Conservation (phyloP, 2,329 filamentous ascomycete genomes). For the Coniochaeta hoffmannii region DNA sequence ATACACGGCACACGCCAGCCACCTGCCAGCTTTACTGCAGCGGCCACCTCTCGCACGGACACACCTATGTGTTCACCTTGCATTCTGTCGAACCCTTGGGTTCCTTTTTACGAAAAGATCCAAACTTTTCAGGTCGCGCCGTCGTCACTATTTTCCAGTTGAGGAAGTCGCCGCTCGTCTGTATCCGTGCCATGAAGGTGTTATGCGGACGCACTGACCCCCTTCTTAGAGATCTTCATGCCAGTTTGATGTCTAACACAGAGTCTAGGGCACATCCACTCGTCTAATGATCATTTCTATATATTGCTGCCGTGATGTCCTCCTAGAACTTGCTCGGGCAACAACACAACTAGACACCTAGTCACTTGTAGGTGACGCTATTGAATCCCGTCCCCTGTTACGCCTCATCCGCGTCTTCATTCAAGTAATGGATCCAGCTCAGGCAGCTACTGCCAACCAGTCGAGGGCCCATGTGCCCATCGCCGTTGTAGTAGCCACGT, state of each 20-base stretch:
- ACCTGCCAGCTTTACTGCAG: not conserved
- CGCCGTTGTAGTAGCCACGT: slow-evolving; percentile 11
- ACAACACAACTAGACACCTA: too few species aligned
- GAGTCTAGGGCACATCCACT: too few species aligned
- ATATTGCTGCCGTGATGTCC: not conserved
- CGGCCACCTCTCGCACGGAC: not conserved
- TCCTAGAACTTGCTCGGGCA: not conserved
- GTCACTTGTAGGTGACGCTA: not conserved
- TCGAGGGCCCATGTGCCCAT: slow-evolving; percentile 9
- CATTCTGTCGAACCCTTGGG: not conserved
- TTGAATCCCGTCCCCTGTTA: not conserved
- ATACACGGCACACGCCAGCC: not conserved
- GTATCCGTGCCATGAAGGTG: not conserved
- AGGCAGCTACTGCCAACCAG: not conserved
- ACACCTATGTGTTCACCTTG: slow-evolving; percentile 1
- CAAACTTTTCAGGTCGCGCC: not conserved
- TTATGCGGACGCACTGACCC: not conserved
- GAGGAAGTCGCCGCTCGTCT: not conserved
- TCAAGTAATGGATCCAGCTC: not conserved
- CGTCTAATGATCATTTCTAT: not conserved
- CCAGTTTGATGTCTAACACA: too few species aligned
- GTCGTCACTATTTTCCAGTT: not conserved
- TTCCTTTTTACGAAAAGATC: not conserved
- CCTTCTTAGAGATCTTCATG: not conserved
- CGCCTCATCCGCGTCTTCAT: not conserved